phyloP scores from a whole-genome alignment of 1,139 yeast genomes.

The Candida gigantensis region DNA sequence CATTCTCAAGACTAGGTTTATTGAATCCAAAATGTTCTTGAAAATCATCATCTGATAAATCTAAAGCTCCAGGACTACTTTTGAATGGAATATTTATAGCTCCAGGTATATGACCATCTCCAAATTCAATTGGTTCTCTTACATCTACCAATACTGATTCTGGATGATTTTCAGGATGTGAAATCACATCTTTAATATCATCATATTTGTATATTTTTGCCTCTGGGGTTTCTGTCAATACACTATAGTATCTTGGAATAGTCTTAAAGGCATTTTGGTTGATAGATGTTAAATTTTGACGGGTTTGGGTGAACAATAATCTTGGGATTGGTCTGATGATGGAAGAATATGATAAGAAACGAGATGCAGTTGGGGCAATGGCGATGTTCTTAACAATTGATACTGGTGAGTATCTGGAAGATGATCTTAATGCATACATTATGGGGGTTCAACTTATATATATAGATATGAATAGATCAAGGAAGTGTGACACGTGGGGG shows the following conservation, averaged over 20 bases:
- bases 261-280: background rate
- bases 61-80: slow-evolving; percentile 92
- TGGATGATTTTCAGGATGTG: slow-evolving; percentile 36
- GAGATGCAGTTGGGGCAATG: slow-evolving; percentile 4
- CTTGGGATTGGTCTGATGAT: slow-evolving; percentile 5
- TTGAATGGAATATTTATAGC: slow-evolving; percentile 89
- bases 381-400: slow-evolving; percentile 7
- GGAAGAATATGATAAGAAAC: slow-evolving; percentile 6
- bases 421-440: slow-evolving; percentile 12
- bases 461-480: too few relatives aligned
- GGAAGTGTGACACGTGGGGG: too few relatives aligned
- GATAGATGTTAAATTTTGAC: too few relatives aligned
- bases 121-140: slow-evolving; percentile 84
- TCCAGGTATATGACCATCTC: slow-evolving; percentile 72
- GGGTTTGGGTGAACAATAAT: too few relatives aligned
- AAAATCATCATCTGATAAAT: slow-evolving; percentile 76
- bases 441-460: too few relatives aligned
- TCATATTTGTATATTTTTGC: slow-evolving; percentile 59
- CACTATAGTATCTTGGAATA: slow-evolving; percentile 25
- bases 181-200: slow-evolving; percentile 52
- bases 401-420: slow-evolving; percentile 8
- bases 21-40: slow-evolving; percentile 75
- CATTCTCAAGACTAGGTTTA: slow-evolving; percentile 74
- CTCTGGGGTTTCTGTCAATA: slow-evolving; percentile 33
- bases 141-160: slow-evolving; percentile 74